Evolutionary conservation across 495 filamentous ascomycete genomes (phyloP).

Genomic region (Parathielavia appendiculata): DNA sequence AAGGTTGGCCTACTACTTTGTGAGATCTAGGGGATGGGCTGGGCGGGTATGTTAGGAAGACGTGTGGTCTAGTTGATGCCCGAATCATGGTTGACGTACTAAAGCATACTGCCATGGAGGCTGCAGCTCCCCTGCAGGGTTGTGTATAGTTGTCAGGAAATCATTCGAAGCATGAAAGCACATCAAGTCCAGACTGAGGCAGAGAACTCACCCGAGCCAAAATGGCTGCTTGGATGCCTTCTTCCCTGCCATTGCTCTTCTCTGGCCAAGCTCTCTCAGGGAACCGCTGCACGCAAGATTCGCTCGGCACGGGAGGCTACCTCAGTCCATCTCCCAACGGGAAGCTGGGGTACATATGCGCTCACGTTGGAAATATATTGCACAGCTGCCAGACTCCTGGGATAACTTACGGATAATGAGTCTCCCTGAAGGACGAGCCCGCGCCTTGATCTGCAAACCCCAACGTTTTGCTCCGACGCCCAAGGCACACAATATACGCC

Average conservation of each 20-base stretch:
- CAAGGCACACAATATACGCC: background rate
- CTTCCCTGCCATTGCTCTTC: slow-evolving; percentile 11
- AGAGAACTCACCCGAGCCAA: slow-evolving; percentile 31
- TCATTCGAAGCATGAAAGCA: background rate
- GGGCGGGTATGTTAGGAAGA: background rate
- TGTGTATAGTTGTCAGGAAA: background rate
- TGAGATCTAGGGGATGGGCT: slow-evolving; percentile 40
- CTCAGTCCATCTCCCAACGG: background rate
- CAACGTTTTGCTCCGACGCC: background rate
- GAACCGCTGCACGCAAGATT: background rate
- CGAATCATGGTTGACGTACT: slow-evolving; percentile 26
- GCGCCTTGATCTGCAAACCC: slow-evolving; percentile 3
- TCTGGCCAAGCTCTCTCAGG: background rate
- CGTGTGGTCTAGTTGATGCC: background rate
- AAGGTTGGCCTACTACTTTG: slow-evolving; percentile 33
- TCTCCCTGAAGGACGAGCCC: background rate
- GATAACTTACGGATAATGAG: background rate
- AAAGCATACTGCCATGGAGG: slow-evolving; percentile 40
- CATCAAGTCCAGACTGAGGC: background rate
- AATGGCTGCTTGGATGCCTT: slow-evolving; percentile 31
- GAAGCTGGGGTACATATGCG: slow-evolving; percentile 4
- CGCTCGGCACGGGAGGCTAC: background rate
- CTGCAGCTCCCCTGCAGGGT: slow-evolving; percentile 32
- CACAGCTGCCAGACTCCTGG: background rate
- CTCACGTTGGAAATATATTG: slow-evolving; percentile 1